Percentiles rank a stretch among this genome's conserved stretches.
Evolutionary conservation across 2,329 filamentous ascomycete species (phyloP).

Genomic region (Hypoxylon sp.): DNA sequence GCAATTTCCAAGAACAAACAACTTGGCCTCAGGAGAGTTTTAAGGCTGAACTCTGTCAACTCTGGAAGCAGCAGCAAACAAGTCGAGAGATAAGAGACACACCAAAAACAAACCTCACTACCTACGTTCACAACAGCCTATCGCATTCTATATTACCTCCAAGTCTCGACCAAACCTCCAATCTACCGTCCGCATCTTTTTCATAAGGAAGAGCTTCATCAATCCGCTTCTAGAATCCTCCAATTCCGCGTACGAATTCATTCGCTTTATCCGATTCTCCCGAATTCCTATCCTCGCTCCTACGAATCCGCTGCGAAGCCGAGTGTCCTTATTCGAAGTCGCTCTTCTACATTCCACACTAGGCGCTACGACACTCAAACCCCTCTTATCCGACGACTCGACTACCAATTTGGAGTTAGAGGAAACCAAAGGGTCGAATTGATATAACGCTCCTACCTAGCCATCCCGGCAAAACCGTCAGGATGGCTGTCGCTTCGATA

Average conservation of each 20-base stretch:
- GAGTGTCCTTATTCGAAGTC: neutral
- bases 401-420: neutral
- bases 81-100: slow-evolving; percentile 6
- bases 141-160: slow-evolving; percentile 1
- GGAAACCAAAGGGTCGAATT: neutral
- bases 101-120: slow-evolving; percentile 1
- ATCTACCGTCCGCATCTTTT: slow-evolving; percentile 8
- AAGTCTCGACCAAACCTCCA: slow-evolving; percentile 1
- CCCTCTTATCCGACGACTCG: neutral
- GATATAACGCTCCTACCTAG: slow-evolving; percentile 5
- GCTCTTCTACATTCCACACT: neutral
- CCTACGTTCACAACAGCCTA: neutral
- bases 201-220: slow-evolving; percentile 9
- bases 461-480: slow-evolving; percentile 43
- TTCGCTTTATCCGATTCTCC: slow-evolving; percentile 39
- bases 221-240: slow-evolving; percentile 29
- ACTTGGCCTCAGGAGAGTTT: slow-evolving; percentile 39
- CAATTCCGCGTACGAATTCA: neutral
- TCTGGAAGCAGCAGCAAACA: neutral
- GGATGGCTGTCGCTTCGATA: slow-evolving; percentile 79
- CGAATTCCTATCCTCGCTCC: slow-evolving; percentile 15
- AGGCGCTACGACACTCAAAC: neutral
- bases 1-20: slow-evolving; percentile 34
- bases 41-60: slow-evolving; percentile 32
- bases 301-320: slow-evolving; percentile 11